Evolutionary conservation across 139 green algal genomes (phyloP), one percentile per base, ranked within the genome.

Genomic region (Picochlorum sp.): DNA sequence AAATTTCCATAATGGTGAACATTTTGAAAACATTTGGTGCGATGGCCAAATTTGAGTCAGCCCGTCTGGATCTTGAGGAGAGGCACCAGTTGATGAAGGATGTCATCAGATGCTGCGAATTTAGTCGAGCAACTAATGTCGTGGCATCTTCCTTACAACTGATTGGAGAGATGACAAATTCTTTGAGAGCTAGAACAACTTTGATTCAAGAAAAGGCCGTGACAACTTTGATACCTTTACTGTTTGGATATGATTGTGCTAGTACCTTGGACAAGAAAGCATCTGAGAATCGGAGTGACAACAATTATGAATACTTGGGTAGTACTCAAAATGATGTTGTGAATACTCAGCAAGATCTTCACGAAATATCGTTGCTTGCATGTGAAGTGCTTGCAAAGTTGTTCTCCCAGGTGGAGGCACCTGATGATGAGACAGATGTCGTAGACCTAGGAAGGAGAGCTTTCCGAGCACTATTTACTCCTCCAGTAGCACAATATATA

Each of bases 201-300:
- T 65, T 94, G 55, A 62, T 96, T 15, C 44, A 70, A 7, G 44
- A 57, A 0, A 86, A 84, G 2, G 77, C 76, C 1, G 37, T 96
- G 44, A 75, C 75, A 16, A 69, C 79, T 18, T 30, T 91, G n/a
- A 34, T 94, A 50, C 86, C 86, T 21, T 75, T 96, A 55, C 70
- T 94, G 23, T 82, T 95, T 18, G 59, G 67, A 0, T 95, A 87
- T 65, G 90, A 97, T 45, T 37, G 72, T 18, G 95, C 88, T 0
- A 30, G 31, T n/a, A 75, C 79, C 15, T 67, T 50, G 9, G 37
- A 74, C 45, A n/a, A 30, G 24, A 23, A 4, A 21, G 11, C 18
- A 30, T 24, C 47, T 63, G 45, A 41, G 38, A 64, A 62, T 52
- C 8, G 4, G n/a, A 14, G 45, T 45, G 34, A 41, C 8, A 80